phyloP scores from a whole-genome alignment of 345 rosid species.

The Euphorbia pulcherrima region DNA sequence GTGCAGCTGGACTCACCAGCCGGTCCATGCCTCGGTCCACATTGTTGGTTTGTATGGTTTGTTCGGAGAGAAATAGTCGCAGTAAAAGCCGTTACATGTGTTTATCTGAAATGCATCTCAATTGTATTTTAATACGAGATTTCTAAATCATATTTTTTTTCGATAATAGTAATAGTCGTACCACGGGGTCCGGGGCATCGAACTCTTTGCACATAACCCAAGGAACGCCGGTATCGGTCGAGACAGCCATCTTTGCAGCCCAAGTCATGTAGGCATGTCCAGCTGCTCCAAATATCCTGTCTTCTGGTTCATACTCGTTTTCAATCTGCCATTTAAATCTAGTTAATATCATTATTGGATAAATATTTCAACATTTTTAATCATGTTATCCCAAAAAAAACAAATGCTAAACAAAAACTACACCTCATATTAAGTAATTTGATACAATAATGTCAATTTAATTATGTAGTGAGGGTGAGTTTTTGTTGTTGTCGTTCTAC shows the following conservation, averaged over 20 bases:
- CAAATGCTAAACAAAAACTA: too few species aligned
- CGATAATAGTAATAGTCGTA: neutral
- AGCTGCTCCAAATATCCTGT: conserved; percentile 22
- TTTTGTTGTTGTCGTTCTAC: too few species aligned
- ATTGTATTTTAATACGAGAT: too few species aligned
- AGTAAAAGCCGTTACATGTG: conserved; percentile 31
- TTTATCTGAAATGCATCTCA: conserved; percentile 29
- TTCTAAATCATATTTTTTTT: too few species aligned
- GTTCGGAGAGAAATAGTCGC: conserved; percentile 28
- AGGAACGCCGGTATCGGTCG: conserved; percentile 28
- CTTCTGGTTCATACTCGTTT: conserved; percentile 29
- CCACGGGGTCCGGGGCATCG: conserved; percentile 32
- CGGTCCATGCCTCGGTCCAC: conserved; percentile 38
- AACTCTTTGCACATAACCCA: conserved; percentile 36
- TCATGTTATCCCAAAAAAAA: too few species aligned
- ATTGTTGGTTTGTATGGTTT: conserved; percentile 33
- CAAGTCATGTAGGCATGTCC: conserved; percentile 26
- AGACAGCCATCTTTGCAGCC: conserved; percentile 32
- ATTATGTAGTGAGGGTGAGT: too few species aligned
- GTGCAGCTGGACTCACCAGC: conserved; percentile 20
- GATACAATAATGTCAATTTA: too few species aligned
- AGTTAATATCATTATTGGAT: too few species aligned
- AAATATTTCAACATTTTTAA: too few species aligned
- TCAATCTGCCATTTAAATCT: conserved; percentile 30
- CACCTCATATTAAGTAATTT: too few species aligned